Conservation (phyloP, 768 basidiomycete genomes). For the Podaxis carcinomalis region DNA sequence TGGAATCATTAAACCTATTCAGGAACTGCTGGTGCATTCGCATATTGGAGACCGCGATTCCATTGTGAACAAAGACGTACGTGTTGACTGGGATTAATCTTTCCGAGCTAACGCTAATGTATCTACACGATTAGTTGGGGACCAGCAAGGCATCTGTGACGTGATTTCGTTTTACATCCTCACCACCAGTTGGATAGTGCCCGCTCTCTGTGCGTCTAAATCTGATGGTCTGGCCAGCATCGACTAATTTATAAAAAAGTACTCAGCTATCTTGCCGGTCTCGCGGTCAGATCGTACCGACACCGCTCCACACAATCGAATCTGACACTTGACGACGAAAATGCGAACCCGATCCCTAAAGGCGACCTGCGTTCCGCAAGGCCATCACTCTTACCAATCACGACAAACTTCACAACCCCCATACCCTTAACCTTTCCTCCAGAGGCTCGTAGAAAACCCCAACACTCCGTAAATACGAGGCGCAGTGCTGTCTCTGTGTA, state of each 20-base stretch:
- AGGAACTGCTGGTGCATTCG: constrained; percentile 23
- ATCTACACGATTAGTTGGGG: constrained; percentile 9
- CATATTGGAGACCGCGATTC: constrained; percentile 19
- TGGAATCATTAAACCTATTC: neutral
- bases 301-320: constrained; percentile 11
- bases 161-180: constrained; percentile 19
- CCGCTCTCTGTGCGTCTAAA: constrained; percentile 19
- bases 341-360: neutral
- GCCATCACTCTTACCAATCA: constrained; percentile 16
- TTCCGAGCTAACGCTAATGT: neutral
- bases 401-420: neutral
- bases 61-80: constrained; percentile 18
- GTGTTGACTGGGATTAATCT: neutral
- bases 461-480: neutral
- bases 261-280: constrained; percentile 36
- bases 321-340: neutral
- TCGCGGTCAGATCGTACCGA: constrained; percentile 33
- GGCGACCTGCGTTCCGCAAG: constrained; percentile 1
- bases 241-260: constrained; percentile 26
- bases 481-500: neutral
- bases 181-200: constrained; percentile 23
- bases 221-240: too few species aligned
- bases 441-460: neutral
- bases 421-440: neutral
- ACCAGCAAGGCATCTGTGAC: constrained; percentile 19